phyloP scores from a whole-genome alignment of 495 filamentous ascomycete species.

The Penicillium lividum region DNA sequence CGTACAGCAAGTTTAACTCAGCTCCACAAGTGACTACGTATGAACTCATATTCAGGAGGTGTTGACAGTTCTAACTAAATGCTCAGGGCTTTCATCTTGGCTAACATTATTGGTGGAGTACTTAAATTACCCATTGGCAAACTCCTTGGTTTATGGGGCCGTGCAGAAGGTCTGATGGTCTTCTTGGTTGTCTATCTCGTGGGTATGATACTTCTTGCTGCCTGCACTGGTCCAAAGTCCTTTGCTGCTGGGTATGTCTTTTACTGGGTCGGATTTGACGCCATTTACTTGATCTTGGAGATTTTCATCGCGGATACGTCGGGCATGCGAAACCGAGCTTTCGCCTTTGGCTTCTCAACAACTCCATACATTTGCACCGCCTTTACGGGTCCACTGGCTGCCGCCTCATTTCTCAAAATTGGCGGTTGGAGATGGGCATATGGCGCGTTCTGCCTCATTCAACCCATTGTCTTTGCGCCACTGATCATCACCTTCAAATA shows the following conservation, averaged over 20 bases:
- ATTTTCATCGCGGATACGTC: conserved; percentile 9
- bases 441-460: conserved; percentile 1
- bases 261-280: conserved; percentile 8
- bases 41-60: too few relatives aligned
- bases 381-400: conserved; percentile 6
- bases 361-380: conserved; percentile 7
- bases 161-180: conserved; percentile 47
- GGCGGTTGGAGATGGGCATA: conserved; percentile 1
- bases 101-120: conserved; percentile 47
- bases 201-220: conserved; percentile 52
- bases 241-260: conserved; percentile 5
- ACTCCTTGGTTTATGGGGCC: conserved; percentile 65
- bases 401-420: neutral
- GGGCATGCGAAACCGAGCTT: conserved; percentile 3
- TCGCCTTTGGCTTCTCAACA: conserved; percentile 3
- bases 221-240: conserved; percentile 24
- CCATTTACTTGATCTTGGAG: neutral
- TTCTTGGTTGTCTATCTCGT: conserved; percentile 41
- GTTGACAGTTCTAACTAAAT: too few relatives aligned
- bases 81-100: conserved; percentile 28
- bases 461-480: conserved; percentile 6
- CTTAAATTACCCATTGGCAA: conserved; percentile 59
- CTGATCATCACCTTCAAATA: conserved; percentile 4
- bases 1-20: conserved; percentile 11
- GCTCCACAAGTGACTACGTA: conserved; percentile 32